Evolutionary conservation across 148 eudicot genomes (phyloP).

Genomic region (Nepenthes mirabilis): DNA sequence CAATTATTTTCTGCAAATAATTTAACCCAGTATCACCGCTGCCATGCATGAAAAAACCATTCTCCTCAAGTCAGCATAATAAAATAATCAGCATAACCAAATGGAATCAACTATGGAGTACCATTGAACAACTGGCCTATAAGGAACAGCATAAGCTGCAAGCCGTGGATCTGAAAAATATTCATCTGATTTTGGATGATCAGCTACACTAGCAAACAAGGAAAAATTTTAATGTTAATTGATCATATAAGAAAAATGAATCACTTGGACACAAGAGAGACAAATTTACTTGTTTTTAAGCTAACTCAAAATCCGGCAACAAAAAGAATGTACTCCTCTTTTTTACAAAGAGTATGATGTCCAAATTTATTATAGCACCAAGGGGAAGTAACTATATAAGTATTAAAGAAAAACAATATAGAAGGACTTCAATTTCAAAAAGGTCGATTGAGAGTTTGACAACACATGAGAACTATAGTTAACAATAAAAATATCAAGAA

Average conservation of each 20-base stretch:
- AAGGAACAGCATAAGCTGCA: slow-evolving; percentile 98
- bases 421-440: no score
- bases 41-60: slow-evolving; percentile 15
- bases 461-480: no score
- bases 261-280: not conserved
- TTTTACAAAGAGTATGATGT: no score
- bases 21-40: slow-evolving; percentile 63
- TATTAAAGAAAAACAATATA: no score
- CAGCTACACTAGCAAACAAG: slow-evolving; percentile 40
- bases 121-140: slow-evolving; percentile 60
- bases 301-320: no score
- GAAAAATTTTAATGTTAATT: not conserved
- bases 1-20: slow-evolving; percentile 68
- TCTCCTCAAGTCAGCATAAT: slow-evolving; percentile 9
- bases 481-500: no score
- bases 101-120: slow-evolving; percentile 18
- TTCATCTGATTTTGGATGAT: slow-evolving; percentile 94
- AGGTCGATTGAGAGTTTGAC: no score
- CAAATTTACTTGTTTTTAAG: no score
- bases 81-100: slow-evolving; percentile 3
- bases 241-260: not conserved
- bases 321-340: no score
- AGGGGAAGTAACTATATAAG: no score
- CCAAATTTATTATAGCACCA: no score
- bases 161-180: slow-evolving; percentile 82